Base-by-base conservation (phyloP, 1,284 basidiomycete species). In the Rhodotorula sp. region DNA sequence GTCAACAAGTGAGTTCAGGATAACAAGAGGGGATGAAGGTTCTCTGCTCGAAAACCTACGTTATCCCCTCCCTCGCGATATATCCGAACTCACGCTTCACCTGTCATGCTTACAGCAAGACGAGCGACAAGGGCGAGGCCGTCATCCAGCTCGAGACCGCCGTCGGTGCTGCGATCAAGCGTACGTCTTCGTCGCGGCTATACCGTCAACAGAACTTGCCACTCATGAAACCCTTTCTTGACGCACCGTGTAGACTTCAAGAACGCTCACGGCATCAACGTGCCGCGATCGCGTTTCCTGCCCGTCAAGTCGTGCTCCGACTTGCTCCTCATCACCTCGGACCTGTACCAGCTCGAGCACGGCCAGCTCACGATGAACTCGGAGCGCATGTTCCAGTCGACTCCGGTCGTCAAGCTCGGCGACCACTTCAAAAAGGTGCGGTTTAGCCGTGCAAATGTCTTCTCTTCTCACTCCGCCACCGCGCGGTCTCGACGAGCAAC, bases 121-220 rank as follows among this genome's bases (percentile, higher is more conserved):
- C 88, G 47, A 92, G 95, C 74, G 91, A 92, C 74, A 92, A 93
- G 49, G 90, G 92, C 77, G 88, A 94, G 70, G 91, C 98, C 76
- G 84, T 95, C 67, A 84, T 84, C 71, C 84, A 95, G 87, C 92
- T 99, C 81, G 97, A 99, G 85, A 99, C 95, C 10, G 93, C 97
- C 61, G 93, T 95, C 66, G 95, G 95, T 84, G 94, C 94, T 43
- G 95, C 94, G 58, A 97, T 99, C 86, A 97, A 97, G 86, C 93
- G 69, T 70, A 23, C 26, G 69, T 58, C 31, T 23, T 4, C 3
- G 43, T 34, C 49, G 34, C 50, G 34, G 3, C 28, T 31, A 5
- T 26, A 45, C n/a, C 21, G 23, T 7, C 15, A n/a, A n/a, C 26
- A 6, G 2, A 56, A n/a, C 18, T 10, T 5, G 23, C 6, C 28